Evolutionary conservation across 192 early-diverging fungal genomes (phyloP).

Genomic region (Backusella macrospora): DNA sequence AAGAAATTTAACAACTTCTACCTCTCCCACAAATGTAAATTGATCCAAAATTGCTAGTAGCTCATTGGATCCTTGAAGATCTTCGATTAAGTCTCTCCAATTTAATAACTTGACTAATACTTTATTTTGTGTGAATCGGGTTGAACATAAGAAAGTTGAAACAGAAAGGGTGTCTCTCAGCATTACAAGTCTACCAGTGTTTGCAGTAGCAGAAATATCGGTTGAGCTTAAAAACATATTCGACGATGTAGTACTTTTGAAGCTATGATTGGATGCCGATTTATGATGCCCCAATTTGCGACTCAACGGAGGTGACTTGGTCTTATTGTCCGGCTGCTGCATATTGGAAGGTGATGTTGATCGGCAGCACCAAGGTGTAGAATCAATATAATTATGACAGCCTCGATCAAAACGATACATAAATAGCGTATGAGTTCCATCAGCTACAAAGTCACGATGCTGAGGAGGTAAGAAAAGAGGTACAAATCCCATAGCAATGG

Average conservation of each 20-base stretch:
- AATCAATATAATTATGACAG: slow-evolving; percentile 53
- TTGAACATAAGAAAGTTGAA: slow-evolving; percentile 65
- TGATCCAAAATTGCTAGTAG: slow-evolving; percentile 51
- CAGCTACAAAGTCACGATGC: slow-evolving; percentile 56
- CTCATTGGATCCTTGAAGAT: slow-evolving; percentile 21
- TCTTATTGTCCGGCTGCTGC: slow-evolving; percentile 18
- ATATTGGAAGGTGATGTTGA: slow-evolving; percentile 39
- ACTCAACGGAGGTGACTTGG: neutral
- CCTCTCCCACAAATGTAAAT: slow-evolving; percentile 59
- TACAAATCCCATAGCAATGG: slow-evolving; percentile 64
- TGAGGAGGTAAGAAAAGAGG: slow-evolving; percentile 55
- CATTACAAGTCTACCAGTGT: slow-evolving; percentile 1
- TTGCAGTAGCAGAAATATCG: neutral
- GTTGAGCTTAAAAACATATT: neutral
- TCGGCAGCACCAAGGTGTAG: slow-evolving; percentile 41
- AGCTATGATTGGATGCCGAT: slow-evolving; percentile 20
- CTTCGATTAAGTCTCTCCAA: slow-evolving; percentile 51
- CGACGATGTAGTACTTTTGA: slow-evolving; percentile 17
- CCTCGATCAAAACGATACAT: slow-evolving; percentile 67
- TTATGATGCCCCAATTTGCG: slow-evolving; percentile 15
- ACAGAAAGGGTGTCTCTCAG: slow-evolving; percentile 54
- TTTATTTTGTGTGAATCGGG: slow-evolving; percentile 66
- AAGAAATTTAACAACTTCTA: slow-evolving; percentile 74
- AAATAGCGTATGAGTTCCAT: slow-evolving; percentile 58
- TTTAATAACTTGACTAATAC: slow-evolving; percentile 65